phyloP scores from a whole-genome alignment of 495 filamentous ascomycete genomes.

The Penicillium angulare region DNA sequence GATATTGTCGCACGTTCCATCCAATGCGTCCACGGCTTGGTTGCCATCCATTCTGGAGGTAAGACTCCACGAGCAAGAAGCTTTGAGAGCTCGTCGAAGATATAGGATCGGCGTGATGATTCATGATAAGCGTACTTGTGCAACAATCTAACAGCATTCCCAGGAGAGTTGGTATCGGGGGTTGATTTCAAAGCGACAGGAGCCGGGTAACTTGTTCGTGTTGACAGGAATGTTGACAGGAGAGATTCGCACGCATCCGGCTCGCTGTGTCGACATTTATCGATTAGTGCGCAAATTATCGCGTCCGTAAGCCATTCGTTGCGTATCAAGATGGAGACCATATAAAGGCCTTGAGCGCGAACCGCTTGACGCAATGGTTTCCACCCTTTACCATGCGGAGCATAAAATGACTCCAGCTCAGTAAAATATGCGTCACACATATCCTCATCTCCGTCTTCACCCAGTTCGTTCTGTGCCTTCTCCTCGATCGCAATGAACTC shows the following conservation, averaged over 20 bases:
- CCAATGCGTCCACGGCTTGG: constrained; percentile 39
- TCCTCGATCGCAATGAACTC: constrained; percentile 63
- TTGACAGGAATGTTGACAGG: constrained; percentile 33
- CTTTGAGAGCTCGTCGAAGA: constrained; percentile 38
- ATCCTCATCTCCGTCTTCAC: constrained; percentile 43
- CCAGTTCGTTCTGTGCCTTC: constrained; percentile 50
- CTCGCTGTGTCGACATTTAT: constrained; percentile 33
- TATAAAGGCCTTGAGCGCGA: constrained; percentile 62
- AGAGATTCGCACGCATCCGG: constrained; percentile 39
- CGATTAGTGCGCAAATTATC: constrained; percentile 34
- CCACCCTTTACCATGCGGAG: constrained; percentile 56
- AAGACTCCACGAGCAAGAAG: constrained; percentile 37
- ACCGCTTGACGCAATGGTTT: constrained; percentile 61
- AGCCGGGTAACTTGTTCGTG: constrained; percentile 25
- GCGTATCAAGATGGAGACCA: constrained; percentile 55
- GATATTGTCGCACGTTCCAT: constrained; percentile 45
- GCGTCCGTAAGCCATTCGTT: constrained; percentile 41
- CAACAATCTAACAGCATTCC: constrained; percentile 32
- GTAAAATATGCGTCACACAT: constrained; percentile 59
- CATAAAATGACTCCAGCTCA: constrained; percentile 62
- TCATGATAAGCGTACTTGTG: constrained; percentile 26
- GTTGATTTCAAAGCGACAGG: constrained; percentile 31
- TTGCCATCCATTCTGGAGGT: constrained; percentile 51
- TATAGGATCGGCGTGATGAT: constrained; percentile 26
- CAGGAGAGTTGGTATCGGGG: constrained; percentile 10